phyloP scores from a whole-genome alignment of 179 eudicot genomes.

The Spinacia oleracea region DNA sequence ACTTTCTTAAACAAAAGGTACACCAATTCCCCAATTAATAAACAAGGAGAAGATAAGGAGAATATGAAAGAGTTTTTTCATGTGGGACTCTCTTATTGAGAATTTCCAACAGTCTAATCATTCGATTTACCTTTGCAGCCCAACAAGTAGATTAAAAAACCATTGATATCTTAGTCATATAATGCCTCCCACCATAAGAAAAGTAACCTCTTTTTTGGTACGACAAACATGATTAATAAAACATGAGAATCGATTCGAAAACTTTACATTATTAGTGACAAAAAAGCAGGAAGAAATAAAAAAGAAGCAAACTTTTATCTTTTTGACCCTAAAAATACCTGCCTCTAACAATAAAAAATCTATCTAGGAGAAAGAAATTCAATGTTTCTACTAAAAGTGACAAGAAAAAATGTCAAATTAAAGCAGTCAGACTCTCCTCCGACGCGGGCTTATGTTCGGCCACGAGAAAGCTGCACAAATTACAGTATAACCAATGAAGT shows the following conservation, averaged over 20 bases:
- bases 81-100: no score
- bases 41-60: no score
- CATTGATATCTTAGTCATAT: neutral
- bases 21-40: no score
- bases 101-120: no score
- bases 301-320: constrained; percentile 6
- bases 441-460: no score
- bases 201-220: constrained; percentile 12
- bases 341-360: constrained; percentile 26
- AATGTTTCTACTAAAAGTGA: constrained; percentile 16
- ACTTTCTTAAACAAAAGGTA: no score
- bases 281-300: neutral
- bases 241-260: neutral
- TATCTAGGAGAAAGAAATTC: neutral
- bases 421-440: no score
- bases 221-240: constrained; percentile 4
- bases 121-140: neutral
- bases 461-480: constrained; percentile 5
- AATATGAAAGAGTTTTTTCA: no score
- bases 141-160: neutral
- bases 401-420: neutral
- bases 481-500: constrained; percentile 32
- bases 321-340: constrained; percentile 22
- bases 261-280: constrained; percentile 14
- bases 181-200: constrained; percentile 19